These are phyloP conservation scores for Scedosporium dehoogii DNA, from an alignment of 2,329 filamentous ascomycete species.

Conservation along the genomic window DNA sequence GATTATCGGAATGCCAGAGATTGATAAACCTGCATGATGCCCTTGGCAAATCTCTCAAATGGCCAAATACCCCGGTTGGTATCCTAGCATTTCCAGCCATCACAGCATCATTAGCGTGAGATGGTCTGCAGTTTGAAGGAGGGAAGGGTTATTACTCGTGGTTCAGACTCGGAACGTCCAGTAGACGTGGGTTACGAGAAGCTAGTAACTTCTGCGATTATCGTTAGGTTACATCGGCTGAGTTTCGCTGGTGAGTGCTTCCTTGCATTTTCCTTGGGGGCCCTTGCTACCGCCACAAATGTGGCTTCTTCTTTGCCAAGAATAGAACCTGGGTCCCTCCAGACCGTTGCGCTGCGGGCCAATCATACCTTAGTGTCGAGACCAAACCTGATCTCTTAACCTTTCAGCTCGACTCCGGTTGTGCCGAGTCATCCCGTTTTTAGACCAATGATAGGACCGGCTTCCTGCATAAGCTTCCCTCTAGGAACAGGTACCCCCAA, in stretches of 20 bases:
- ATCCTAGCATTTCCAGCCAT: no score
- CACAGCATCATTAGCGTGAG: no score
- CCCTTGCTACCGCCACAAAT: not conserved
- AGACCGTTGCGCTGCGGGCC: not conserved
- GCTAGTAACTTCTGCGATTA: not conserved
- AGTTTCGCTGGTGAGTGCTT: not conserved
- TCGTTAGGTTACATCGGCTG: not conserved
- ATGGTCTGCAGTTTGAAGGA: no score
- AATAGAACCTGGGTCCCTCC: not conserved
- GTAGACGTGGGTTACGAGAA: not conserved
- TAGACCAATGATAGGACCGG: no score
- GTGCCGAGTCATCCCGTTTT: not conserved
- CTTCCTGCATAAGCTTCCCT: no score
- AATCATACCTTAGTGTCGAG: not conserved
- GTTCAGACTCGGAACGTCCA: not conserved
- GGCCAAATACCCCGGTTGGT: no score
- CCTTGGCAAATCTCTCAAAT: not conserved
- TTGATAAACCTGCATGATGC: not conserved
- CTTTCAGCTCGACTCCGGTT: not conserved
- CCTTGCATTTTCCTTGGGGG: not conserved
- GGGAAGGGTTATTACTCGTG: no score
- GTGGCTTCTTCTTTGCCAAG: not conserved
- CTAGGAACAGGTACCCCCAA: no score
- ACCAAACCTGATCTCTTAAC: not conserved
- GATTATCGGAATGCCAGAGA: not conserved